A percentile compares a stretch with the other conserved stretches of the same genome.
Evolutionary conservation across 805 yeast species (phyloP).

Genomic region (Wilhelminamyces savonicus): DNA sequence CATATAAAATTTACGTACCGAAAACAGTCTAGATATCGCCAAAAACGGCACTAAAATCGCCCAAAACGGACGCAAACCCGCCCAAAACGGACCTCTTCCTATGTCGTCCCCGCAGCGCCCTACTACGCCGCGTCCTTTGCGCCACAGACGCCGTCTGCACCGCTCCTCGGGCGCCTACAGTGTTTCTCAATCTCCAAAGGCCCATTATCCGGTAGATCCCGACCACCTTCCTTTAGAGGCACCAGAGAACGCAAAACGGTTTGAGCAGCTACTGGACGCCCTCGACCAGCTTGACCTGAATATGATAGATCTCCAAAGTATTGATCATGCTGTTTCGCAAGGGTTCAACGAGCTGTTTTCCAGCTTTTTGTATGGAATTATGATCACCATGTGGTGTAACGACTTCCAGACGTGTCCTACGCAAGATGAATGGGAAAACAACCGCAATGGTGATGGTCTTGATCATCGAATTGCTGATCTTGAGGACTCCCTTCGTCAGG

Average conservation of each 20-base stretch:
- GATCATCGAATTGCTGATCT: constrained; percentile 17
- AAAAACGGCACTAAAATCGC: background rate
- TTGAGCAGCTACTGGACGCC: constrained; percentile 36
- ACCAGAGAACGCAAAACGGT: constrained; percentile 29
- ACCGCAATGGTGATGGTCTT: constrained; percentile 15
- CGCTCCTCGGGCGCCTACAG: constrained; percentile 16
- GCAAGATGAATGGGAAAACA: constrained; percentile 25
- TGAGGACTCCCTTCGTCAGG: constrained; percentile 10
- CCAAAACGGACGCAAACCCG: background rate
- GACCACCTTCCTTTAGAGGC: constrained; percentile 38
- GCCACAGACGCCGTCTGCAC: constrained; percentile 13
- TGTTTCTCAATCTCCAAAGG: constrained; percentile 34
- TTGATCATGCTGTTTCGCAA: constrained; percentile 55
- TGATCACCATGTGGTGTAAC: constrained; percentile 84
- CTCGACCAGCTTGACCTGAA: constrained; percentile 52
- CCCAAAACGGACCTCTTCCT: background rate
- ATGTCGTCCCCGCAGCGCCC: constrained; percentile 1
- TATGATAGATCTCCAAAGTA: constrained; percentile 47
- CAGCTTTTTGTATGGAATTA: constrained; percentile 69
- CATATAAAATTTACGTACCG: background rate
- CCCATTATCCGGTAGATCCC: constrained; percentile 38
- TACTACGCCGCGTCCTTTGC: constrained; percentile 4
- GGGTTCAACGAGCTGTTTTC: constrained; percentile 74
- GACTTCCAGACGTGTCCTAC: constrained; percentile 50
- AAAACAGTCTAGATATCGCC: background rate